Conservation (phyloP, 257 asterid species). For the Oldenlandia corymbosa region DNA sequence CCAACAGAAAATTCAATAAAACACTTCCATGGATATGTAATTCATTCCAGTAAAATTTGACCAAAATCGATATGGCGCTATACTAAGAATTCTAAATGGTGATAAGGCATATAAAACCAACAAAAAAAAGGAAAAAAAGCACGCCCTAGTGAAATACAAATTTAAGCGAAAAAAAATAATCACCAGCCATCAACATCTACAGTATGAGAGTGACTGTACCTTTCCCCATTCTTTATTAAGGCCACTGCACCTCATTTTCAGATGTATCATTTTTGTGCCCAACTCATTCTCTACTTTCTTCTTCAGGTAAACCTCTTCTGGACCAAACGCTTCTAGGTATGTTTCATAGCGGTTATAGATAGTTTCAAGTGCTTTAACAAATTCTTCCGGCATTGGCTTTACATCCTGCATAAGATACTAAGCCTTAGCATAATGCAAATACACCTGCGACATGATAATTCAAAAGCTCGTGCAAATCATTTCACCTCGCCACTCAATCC, state of each 20-base stretch:
- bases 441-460: constrained; percentile 9
- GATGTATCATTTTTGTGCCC: constrained; percentile 84
- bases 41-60: too few relatives aligned
- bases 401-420: constrained; percentile 53
- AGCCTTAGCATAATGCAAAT: constrained; percentile 17
- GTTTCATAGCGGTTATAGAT: constrained; percentile 57
- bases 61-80: too few relatives aligned
- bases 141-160: background rate
- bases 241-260: constrained; percentile 98
- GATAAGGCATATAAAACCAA: background rate
- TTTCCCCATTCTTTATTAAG: constrained; percentile 90
- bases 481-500: constrained; percentile 91
- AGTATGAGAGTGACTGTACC: constrained; percentile 42
- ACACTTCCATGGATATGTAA: too few relatives aligned
- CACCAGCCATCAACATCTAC: constrained; percentile 7
- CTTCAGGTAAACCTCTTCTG: constrained; percentile 76
- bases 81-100: too few relatives aligned
- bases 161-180: constrained; percentile 4
- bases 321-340: constrained; percentile 79
- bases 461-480: constrained; percentile 3
- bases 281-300: constrained; percentile 91
- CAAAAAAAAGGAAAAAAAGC: background rate
- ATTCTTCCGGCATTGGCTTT: constrained; percentile 73
- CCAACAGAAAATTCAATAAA: too few relatives aligned
- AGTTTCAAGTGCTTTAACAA: constrained; percentile 57